phyloP scores from a whole-genome alignment of 768 basidiomycete genomes.

The Lanmaoa pseudosensibilis region DNA sequence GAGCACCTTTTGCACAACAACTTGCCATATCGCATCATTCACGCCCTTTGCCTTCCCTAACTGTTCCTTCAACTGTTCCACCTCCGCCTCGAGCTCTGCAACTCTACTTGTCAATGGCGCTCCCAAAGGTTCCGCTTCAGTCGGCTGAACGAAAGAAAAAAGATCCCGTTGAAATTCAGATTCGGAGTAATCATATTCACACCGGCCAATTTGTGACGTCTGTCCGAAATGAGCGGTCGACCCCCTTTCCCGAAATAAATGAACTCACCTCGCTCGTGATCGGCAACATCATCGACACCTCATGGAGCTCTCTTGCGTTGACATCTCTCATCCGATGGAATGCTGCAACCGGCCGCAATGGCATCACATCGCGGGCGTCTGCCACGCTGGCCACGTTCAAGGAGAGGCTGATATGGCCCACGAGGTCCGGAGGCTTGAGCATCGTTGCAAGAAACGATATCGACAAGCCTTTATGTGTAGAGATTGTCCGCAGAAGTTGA shows the following conservation, averaged over 20 bases:
- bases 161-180: slow-evolving; percentile 67
- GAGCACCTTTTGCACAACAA: slow-evolving; percentile 66
- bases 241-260: neutral
- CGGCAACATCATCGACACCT: slow-evolving; percentile 63
- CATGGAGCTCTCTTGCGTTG: slow-evolving; percentile 67
- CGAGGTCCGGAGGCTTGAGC: slow-evolving; percentile 83
- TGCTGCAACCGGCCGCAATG: slow-evolving; percentile 61
- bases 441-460: slow-evolving; percentile 78
- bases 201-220: slow-evolving; percentile 18
- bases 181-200: slow-evolving; percentile 41
- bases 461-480: slow-evolving; percentile 61
- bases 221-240: slow-evolving; percentile 1
- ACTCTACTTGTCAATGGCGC: slow-evolving; percentile 55
- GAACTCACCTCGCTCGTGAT: slow-evolving; percentile 41
- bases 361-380: slow-evolving; percentile 55
- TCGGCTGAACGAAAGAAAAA: slow-evolving; percentile 58
- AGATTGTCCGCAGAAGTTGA: slow-evolving; percentile 81
- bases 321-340: slow-evolving; percentile 75
- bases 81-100: slow-evolving; percentile 70
- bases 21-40: slow-evolving; percentile 94
- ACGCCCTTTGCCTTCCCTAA: slow-evolving; percentile 84
- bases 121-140: slow-evolving; percentile 27
- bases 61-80: slow-evolving; percentile 62
- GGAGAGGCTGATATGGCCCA: slow-evolving; percentile 72
- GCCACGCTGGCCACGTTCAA: slow-evolving; percentile 37